Base-by-base conservation (phyloP, 1,139 yeast species). In the Yamadazyma trypodendri region DNA sequence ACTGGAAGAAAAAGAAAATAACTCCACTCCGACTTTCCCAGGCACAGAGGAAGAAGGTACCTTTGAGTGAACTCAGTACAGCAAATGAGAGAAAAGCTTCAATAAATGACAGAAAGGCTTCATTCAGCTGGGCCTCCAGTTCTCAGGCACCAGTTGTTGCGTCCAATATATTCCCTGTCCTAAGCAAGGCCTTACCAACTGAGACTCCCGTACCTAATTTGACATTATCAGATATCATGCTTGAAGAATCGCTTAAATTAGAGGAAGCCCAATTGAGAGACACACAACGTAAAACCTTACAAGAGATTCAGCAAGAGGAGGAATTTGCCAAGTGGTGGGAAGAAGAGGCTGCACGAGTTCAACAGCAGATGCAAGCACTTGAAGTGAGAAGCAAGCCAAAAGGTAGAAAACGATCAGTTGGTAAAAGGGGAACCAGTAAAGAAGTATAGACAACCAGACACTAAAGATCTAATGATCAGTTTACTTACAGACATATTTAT, bases 301-400 rank as follows among this genome's bases (percentile, higher is more conserved):
- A 73, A 29, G 95, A 86, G 44, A 75, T 85, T 36, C 88, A 81
- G 56, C 80, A 81, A 48, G 95, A 86, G 50, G 87, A 84, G 52
- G 88, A 81, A 52, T 86, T 86, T 62, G 85, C 80, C 14, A 69
- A 63, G 44, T 86, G 95, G 95, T 86, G 94, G 90, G 83, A 75
- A 34, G 79, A 77, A 46, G 95, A 86, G 52, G 69, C 84, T 28
- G 65, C 65, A 15, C 63, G 75, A 34, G 84, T 81, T 7, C 89
- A 83, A 53, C 57, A 55, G 36, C 75, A 68, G 48, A 60, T 72
- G 65, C 60, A 55, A 31, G 23, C 24, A 6, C 12, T 33, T 28
- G 11, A 32, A 7, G 28, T 31, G 6, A 33, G 29, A 25, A 30
- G 31, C 21, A 32, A 25, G 33, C 22, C 35, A 20, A 29, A 25